Base-by-base conservation (phyloP, 306 rosid species). In the Lupinus albus region DNA sequence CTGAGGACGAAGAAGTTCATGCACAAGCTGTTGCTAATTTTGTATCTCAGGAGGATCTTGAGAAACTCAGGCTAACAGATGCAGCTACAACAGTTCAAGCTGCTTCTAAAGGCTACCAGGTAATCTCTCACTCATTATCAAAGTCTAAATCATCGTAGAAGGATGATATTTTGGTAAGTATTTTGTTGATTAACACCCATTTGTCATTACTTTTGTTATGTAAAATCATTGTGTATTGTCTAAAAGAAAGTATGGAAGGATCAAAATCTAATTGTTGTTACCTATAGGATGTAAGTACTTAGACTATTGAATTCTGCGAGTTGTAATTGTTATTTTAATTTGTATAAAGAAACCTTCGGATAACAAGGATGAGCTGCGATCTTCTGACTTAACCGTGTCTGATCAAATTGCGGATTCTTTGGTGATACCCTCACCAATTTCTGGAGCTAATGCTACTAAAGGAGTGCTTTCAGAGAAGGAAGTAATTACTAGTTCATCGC, bases 61-160 rank as follows among this genome's bases (percentile, higher is more conserved):
- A 73, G 67, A 72, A 68, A 58, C 68, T 59, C 20, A 71, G 17
- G 79, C 82, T 72, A 59, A 79, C 78, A 45, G 62, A 83, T 79
- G 92, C 92, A 2, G 91, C 91, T 61, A 61, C 62, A 32, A 86
- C 73, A 76, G 81, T 80, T 4, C 96, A 89, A 71, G 79, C 88
- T 55, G 96, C 86, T 73, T 86, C n/a, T 63, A 89, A 90, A 76
- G 86, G 92, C n/a, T n/a, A n/a, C n/a, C n/a, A n/a, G n/a, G n/a
- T n/a, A n/a, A n/a, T n/a, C n/a, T n/a, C n/a, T n/a, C n/a, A n/a
- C n/a, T 81, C 95, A 0, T 71, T 92, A 3, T 76, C 93, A 11
- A 92, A 89, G 82, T 74, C 88, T 54, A 81, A 78, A 68, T 73
- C 82, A 36, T 80, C 88, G 0, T 86, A 82, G 77, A 80, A 84